Conservation (phyloP, 495 filamentous ascomycete species). For the Umbilicaria muhlenbergii region DNA sequence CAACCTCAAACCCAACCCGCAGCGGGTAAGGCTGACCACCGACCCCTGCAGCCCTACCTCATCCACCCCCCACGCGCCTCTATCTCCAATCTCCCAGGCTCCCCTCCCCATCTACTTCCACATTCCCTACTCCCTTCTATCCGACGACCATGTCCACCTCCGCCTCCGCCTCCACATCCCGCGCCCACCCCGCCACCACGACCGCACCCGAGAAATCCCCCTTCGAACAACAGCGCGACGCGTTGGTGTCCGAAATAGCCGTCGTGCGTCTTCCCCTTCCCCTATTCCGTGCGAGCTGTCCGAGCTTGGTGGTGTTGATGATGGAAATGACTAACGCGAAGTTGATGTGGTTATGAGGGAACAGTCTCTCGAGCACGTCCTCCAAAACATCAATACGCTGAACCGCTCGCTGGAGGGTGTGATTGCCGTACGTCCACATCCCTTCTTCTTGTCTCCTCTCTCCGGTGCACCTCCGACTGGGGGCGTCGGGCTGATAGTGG, state of each 20-base stretch:
- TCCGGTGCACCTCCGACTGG: too few relatives aligned
- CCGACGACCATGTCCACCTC: slow-evolving; percentile 8
- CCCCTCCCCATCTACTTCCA: background rate
- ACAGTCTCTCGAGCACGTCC: slow-evolving; percentile 85
- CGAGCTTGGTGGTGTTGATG: too few relatives aligned
- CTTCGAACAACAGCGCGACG: slow-evolving; percentile 72
- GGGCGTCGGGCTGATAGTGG: slow-evolving; percentile 1
- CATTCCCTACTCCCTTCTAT: too few relatives aligned
- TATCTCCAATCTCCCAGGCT: background rate
- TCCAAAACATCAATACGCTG: slow-evolving; percentile 89
- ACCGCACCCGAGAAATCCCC: slow-evolving; percentile 7
- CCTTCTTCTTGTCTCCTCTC: too few relatives aligned
- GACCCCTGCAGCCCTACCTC: background rate
- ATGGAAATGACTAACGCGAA: too few relatives aligned
- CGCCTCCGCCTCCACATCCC: slow-evolving; percentile 1
- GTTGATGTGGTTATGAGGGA: background rate
- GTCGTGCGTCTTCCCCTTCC: slow-evolving; percentile 31
- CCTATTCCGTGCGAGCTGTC: background rate
- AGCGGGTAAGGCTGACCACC: background rate
- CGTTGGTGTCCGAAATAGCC: slow-evolving; percentile 64
- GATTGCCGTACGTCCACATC: slow-evolving; percentile 46
- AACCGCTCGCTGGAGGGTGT: slow-evolving; percentile 87
- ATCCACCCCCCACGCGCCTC: background rate
- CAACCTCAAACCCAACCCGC: too few relatives aligned
- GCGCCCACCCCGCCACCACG: background rate